Evolutionary conservation across 257 asterid species (phyloP), one percentile per base, ranked within the genome.

Genomic region (Nicotiana attenuata): DNA sequence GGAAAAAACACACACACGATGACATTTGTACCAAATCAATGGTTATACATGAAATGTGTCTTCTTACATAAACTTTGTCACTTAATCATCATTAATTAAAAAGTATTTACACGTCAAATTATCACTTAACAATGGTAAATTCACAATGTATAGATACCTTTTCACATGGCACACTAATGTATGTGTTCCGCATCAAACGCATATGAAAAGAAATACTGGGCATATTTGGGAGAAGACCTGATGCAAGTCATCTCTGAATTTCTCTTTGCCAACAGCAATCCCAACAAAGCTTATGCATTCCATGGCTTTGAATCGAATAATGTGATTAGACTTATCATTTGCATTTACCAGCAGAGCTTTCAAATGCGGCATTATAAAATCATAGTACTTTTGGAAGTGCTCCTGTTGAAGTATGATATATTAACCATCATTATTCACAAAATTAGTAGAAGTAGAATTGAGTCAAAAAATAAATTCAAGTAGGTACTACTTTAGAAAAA

Each of bases 241-340:
- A 2, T 7, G 0, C 1, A 38, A 10, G 5, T 3, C 56, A 50
- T 91, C 96, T 87, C 90, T 88, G 76, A 92, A 92, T 82, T 88
- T 91, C 38, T 94, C 94, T 86, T 90, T 94, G 82, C 96, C 98
- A 84, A 92, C 96, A 71, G 98, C 97, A 93, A 92, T 94, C 80
- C 98, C 98, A 77, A 94, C 97, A 88, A 94, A 90, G 85, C 98
- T 94, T 41, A 94, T 94, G 88, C 96, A 94, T 78, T 94, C 98
- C 98, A 94, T 90, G 71, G 96, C 96, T 88, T 91, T 94, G 80
- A 96, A 96, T 83, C 98, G 98, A 80, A 94, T 96, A 94, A 92
- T 91, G 65, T 95, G 96, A 73, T 92, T 91, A 56, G 96, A 86
- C 83, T 94, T 92, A 88, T 90, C 94, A 11, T 89, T 90, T 28